phyloP scores from a whole-genome alignment of 2,329 filamentous ascomycete genomes.

The Didymella sp. region DNA sequence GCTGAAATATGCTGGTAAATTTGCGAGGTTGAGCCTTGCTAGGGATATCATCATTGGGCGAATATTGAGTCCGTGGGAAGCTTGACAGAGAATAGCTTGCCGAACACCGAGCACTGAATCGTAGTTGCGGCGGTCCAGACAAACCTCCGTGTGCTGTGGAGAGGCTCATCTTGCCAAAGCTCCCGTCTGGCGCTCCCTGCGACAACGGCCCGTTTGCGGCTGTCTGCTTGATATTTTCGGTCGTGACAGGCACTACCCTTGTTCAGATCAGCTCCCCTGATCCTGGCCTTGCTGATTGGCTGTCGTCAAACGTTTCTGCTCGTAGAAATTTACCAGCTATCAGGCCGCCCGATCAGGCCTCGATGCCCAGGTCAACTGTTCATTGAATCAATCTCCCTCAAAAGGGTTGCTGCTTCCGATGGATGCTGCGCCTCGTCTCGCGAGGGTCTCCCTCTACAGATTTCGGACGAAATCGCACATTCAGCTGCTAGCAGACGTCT shows the following conservation, averaged over 20 bases:
- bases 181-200: constrained; percentile 16
- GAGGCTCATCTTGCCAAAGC: constrained; percentile 14
- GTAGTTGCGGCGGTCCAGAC: neutral
- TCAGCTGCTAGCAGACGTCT: neutral
- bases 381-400: constrained; percentile 15
- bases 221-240: constrained; percentile 17
- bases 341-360: constrained; percentile 11
- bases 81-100: constrained; percentile 5
- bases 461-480: neutral
- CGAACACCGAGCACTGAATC: constrained; percentile 11
- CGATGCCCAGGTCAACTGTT: constrained; percentile 13
- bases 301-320: constrained; percentile 2
- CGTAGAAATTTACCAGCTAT: constrained; percentile 7
- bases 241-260: constrained; percentile 15
- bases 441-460: neutral
- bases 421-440: constrained; percentile 4
- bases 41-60: neutral
- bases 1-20: neutral
- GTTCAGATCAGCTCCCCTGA: constrained; percentile 13
- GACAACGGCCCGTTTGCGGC: constrained; percentile 21
- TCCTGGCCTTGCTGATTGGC: constrained; percentile 7
- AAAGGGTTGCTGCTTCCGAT: constrained; percentile 3
- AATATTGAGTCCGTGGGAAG: neutral
- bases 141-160: constrained; percentile 3
- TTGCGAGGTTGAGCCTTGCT: neutral